A percentile compares a stretch with the other conserved stretches of the same genome.
Conservation (phyloP, 129 eudicot genomes). For the Tanacetum coccineum region DNA sequence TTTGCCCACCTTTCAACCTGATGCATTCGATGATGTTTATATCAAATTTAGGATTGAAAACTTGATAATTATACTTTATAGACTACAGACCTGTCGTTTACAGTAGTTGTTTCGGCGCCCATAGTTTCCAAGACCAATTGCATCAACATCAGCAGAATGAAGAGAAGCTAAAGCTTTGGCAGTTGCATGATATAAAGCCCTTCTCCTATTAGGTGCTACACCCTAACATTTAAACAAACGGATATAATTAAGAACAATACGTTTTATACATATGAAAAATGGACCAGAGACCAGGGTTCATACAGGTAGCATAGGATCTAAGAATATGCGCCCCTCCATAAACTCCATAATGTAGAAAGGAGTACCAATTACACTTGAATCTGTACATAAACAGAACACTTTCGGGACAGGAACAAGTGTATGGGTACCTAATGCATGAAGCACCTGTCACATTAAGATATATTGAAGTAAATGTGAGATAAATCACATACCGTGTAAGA, state of each 20-base stretch:
- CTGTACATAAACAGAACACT: slow-evolving; percentile 88
- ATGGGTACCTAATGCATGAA: slow-evolving; percentile 73
- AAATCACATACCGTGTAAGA: too few relatives aligned
- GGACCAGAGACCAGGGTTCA: slow-evolving; percentile 21
- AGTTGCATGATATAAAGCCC: slow-evolving; percentile 59
- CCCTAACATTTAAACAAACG: slow-evolving; percentile 38
- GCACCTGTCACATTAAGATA: slow-evolving; percentile 51
- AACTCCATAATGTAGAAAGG: slow-evolving; percentile 95
- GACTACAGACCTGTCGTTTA: slow-evolving; percentile 67
- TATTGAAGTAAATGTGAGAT: background rate
- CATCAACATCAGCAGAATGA: slow-evolving; percentile 80
- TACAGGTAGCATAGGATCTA: slow-evolving; percentile 89
- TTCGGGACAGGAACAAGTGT: slow-evolving; percentile 88
- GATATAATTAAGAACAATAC: background rate
- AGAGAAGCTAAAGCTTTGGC: slow-evolving; percentile 85
- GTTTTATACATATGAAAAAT: slow-evolving; percentile 1
- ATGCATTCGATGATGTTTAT: background rate
- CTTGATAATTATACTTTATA: background rate
- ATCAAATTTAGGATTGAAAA: background rate
- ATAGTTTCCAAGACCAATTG: slow-evolving; percentile 67
- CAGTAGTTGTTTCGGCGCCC: slow-evolving; percentile 86
- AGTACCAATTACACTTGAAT: slow-evolving; percentile 81
- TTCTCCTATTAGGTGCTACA: slow-evolving; percentile 59
- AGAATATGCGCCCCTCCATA: slow-evolving; percentile 80
- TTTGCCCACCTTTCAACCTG: slow-evolving; percentile 97